phyloP scores from a whole-genome alignment of 176 grass and related monocot genomes.

The Puya raimondii region DNA sequence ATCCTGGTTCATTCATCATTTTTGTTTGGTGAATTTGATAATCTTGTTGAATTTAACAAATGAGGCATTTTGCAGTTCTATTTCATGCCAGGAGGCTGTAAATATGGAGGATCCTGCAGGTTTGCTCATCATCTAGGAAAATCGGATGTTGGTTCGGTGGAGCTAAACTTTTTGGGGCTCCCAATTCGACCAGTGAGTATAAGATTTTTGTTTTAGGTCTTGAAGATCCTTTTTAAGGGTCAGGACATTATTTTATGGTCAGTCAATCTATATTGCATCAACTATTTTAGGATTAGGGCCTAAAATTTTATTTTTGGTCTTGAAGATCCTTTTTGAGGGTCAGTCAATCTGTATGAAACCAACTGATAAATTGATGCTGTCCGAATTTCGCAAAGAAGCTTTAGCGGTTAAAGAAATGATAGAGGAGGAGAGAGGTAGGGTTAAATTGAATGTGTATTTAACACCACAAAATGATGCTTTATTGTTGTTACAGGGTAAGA shows the following conservation, averaged over 20 bases:
- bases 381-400: no score
- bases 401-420: no score
- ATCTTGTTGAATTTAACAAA: constrained; percentile 2
- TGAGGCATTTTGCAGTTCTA: constrained; percentile 51
- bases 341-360: no score
- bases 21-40: background rate
- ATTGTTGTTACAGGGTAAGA: constrained; percentile 45
- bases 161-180: constrained; percentile 92
- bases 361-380: background rate
- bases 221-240: no score
- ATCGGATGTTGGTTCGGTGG: constrained; percentile 43
- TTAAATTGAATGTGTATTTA: background rate
- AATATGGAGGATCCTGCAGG: constrained; percentile 77
- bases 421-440: no score
- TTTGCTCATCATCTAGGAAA: constrained; percentile 56
- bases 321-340: no score
- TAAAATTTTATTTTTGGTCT: background rate
- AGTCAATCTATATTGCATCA: constrained; percentile 1
- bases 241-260: background rate
- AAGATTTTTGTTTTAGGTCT: constrained; percentile 10
- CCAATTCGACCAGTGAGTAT: constrained; percentile 80
- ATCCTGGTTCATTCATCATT: background rate
- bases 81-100: constrained; percentile 69
- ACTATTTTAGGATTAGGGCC: constrained; percentile 7
- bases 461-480: background rate